Evolutionary conservation across 2,329 filamentous ascomycete species (phyloP), one percentile per base, ranked within the genome.

Genomic region (Colletotrichum tamarilloi): DNA sequence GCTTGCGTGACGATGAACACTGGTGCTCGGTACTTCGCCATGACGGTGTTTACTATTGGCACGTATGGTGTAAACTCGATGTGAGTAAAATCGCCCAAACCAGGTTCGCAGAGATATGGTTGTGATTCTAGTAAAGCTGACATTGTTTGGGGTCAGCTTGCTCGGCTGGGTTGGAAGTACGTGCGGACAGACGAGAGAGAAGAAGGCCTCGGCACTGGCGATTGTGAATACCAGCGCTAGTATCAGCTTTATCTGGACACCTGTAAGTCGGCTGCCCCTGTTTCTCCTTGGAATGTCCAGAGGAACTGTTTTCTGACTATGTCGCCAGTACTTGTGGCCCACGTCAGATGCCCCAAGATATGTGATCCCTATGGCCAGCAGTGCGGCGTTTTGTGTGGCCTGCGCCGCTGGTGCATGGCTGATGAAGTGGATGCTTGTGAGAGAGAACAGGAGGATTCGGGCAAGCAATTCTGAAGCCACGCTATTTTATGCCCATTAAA

Each of bases 101-200:
- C 4, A 16, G 35, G 12, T 42, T 12, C 35, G 1, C 5, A 2
- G 35, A 42, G 35, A 42, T 1, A 16, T 42, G 1, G 5, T 5
- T 0, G 14, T 42, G 12, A 5, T 42, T 16, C 4, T 42, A 42
- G 12, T 42, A 11, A 12, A 11, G 38, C 4, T 11, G 35, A 9
- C 26, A 46, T 16, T 19, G n/a, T 2, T 62, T 28, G 1, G 19
- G 19, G 4, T 8, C 11, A 63, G 60, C 46, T 28, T 63, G 12
- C 60, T 63, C 19, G n/a, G 60, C 8, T 84, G 82, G 82, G 80
- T 81, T 4, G 76, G 76, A 0, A 77, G 76, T 12, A 82, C 80
- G 1, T 82, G 81, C 38, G 82, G 81, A 2, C 82, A 84, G 68
- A 84, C 81, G 0, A 82, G 81, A 30, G 83, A 85, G 73, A 83